These are phyloP conservation scores for Alternaria gansuensis DNA, from an alignment of 2,329 filamentous ascomycete species.

Conservation along the genomic window DNA sequence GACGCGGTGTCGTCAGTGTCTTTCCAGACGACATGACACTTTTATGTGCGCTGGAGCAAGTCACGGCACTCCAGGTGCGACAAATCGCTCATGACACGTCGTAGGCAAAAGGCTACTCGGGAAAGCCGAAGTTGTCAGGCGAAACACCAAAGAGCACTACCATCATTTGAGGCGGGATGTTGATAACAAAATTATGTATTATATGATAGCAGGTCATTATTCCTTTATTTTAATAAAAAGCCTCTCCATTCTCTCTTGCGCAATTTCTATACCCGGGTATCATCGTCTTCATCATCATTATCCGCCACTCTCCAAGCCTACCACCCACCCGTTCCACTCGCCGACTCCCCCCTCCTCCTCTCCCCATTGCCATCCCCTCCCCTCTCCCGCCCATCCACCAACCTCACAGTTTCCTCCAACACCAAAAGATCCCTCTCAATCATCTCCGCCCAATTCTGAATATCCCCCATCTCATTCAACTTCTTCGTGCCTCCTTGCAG, in stretches of 20 bases:
- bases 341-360: conserved; percentile 30
- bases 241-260: too few species aligned
- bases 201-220: not conserved
- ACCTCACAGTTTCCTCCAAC: conserved; percentile 53
- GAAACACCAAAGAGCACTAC: not conserved
- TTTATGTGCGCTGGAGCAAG: not conserved
- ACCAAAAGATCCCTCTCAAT: conserved; percentile 62
- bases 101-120: too few species aligned
- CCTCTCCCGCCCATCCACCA: conserved; percentile 43
- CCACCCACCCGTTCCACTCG: conserved; percentile 45
- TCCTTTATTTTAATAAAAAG: too few species aligned
- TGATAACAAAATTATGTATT: not conserved
- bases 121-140: too few species aligned
- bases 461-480: conserved; percentile 80
- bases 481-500: conserved; percentile 69
- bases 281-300: not conserved
- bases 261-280: too few species aligned
- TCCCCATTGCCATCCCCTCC: conserved; percentile 24
- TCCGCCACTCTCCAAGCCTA: not conserved
- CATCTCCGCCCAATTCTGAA: conserved; percentile 89
- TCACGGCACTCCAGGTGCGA: not conserved
- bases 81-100: not conserved
- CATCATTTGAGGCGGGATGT: too few species aligned
- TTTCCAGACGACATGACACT: not conserved
- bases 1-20: conserved; percentile 18